Percentiles rank a stretch among this genome's conserved stretches.
These are phyloP conservation scores for Trifolium dubium DNA, from an alignment of 306 rosid species.

Conservation along the genomic window DNA sequence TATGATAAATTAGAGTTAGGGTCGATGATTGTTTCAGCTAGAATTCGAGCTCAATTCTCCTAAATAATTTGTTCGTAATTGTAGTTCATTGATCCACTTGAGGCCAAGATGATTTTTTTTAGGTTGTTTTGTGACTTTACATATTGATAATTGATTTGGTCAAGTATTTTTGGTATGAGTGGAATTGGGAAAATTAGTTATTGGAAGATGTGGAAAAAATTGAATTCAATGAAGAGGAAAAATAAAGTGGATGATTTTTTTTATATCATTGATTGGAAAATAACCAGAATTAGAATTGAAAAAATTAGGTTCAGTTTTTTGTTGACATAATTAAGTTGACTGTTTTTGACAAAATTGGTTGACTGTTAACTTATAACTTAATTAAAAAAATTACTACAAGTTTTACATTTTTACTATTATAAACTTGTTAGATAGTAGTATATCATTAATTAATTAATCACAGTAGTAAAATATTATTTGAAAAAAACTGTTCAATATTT, in stretches of 20 bases:
- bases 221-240: neutral
- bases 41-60: no score
- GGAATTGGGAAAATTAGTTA: constrained; percentile 3
- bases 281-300: neutral
- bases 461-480: neutral
- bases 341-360: neutral
- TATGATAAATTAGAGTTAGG: no score
- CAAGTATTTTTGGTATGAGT: constrained; percentile 4
- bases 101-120: no score
- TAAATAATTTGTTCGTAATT: no score
- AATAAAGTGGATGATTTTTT: neutral
- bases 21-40: no score
- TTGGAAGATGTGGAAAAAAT: neutral
- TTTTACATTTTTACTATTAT: neutral
- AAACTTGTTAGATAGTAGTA: neutral
- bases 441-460: neutral
- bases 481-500: neutral
- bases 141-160: constrained; percentile 8
- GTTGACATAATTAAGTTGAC: neutral
- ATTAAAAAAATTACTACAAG: neutral
- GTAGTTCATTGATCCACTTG: no score
- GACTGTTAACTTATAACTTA: neutral
- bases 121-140: neutral
- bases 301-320: neutral
- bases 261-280: neutral